A percentile compares a stretch with the other conserved stretches of the same genome.
These are phyloP conservation scores for Umbilicus rupestris DNA, from an alignment of 164 flowering plant species.

Conservation along the genomic window DNA sequence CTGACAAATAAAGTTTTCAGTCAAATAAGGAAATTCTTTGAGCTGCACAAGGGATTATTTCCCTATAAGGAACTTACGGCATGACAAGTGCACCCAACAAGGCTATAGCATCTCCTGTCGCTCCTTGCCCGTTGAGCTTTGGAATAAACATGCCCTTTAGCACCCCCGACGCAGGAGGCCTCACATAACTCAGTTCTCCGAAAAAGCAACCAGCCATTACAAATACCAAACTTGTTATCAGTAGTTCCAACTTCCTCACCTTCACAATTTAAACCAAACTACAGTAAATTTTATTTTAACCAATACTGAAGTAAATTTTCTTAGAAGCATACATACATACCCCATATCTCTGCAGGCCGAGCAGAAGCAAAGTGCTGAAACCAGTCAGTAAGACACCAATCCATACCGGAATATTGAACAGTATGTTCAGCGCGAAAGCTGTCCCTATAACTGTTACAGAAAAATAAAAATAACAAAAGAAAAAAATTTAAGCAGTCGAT, in stretches of 20 bases:
- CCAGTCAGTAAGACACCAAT: constrained; percentile 6
- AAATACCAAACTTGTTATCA: constrained; percentile 64
- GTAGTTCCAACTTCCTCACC: constrained; percentile 76
- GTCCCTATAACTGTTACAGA: constrained; percentile 67
- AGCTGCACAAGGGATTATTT: too few species aligned
- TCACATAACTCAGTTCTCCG: constrained; percentile 70
- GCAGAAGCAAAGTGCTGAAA: constrained; percentile 9
- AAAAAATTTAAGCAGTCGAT: background rate
- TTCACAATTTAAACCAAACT: constrained; percentile 8
- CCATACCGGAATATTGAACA: constrained; percentile 24
- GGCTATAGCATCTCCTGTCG: constrained; percentile 87
- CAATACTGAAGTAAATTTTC: background rate
- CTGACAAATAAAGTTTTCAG: background rate
- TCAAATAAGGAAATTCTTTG: background rate
- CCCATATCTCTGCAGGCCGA: constrained; percentile 13
- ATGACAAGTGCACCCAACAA: constrained; percentile 81
- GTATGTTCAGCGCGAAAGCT: constrained; percentile 78
- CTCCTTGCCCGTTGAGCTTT: constrained; percentile 56
- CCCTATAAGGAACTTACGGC: constrained; percentile 47
- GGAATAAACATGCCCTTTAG: constrained; percentile 86
- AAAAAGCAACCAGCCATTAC: constrained; percentile 85
- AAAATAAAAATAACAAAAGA: background rate
- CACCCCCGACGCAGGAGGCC: constrained; percentile 60
- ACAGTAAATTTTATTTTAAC: too few species aligned
- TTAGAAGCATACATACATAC: constrained; percentile 6